Evolutionary conservation across 1,284 basidiomycete genomes (phyloP).

Genomic region (Hymenochaete sp.): DNA sequence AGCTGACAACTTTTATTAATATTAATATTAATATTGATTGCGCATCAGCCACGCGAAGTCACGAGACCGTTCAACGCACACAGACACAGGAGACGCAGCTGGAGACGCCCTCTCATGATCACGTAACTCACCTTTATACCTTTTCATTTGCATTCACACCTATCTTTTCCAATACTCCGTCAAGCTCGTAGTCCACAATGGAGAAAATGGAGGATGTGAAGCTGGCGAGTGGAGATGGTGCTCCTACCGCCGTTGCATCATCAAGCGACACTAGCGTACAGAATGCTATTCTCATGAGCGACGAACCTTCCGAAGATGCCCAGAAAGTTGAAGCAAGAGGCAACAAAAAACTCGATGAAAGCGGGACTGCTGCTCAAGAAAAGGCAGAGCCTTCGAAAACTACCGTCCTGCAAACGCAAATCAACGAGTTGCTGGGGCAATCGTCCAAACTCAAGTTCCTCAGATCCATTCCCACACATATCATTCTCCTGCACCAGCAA

Average conservation of each 20-base stretch:
- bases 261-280: no score
- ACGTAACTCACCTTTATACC: no score
- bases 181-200: neutral
- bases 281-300: neutral
- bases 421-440: slow-evolving; percentile 3
- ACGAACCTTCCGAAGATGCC: neutral
- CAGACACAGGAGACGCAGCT: no score
- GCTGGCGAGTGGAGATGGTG: no score
- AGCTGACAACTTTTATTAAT: no score
- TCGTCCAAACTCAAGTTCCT: slow-evolving; percentile 2
- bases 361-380: neutral
- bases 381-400: slow-evolving; percentile 8
- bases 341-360: neutral
- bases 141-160: neutral
- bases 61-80: no score
- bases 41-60: no score
- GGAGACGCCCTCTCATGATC: no score
- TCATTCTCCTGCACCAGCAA: slow-evolving; percentile 11
- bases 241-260: neutral
- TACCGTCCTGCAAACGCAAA: slow-evolving; percentile 5
- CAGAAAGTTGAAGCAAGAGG: neutral
- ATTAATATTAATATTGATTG: no score
- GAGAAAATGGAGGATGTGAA: neutral
- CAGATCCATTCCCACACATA: slow-evolving; percentile 10
- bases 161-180: neutral